Evolutionary conservation across 2,329 filamentous ascomycete species (phyloP).

Genomic region (Fusarium clavum): DNA sequence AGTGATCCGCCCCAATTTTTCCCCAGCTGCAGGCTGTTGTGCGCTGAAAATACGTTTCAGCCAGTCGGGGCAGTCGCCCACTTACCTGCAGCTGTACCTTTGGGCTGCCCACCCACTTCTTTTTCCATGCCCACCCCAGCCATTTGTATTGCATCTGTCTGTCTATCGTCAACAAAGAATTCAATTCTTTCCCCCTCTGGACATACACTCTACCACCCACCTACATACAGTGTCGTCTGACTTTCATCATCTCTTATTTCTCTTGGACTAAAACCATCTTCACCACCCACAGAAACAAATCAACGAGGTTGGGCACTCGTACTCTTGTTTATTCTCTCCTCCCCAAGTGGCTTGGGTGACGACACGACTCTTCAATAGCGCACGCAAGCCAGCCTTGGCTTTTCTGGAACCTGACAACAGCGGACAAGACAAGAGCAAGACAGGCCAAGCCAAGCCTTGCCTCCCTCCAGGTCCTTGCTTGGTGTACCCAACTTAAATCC

Average conservation of each 20-base stretch:
- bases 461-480: conserved; percentile 10
- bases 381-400: conserved; percentile 41
- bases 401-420: conserved; percentile 12
- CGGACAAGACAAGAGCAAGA: conserved; percentile 4
- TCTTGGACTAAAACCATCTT: background rate
- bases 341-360: conserved; percentile 36
- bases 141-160: conserved; percentile 6
- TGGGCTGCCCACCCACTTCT: conserved; percentile 15
- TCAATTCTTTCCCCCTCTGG: background rate
- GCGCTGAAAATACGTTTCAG: conserved; percentile 13
- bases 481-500: conserved; percentile 4
- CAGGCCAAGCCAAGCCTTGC: conserved; percentile 4
- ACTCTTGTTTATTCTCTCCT: conserved; percentile 22
- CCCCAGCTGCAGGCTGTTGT: conserved; percentile 27
- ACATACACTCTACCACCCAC: background rate
- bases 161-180: conserved; percentile 12
- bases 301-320: conserved; percentile 28
- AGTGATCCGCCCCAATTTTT: conserved; percentile 26
- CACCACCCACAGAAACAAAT: background rate
- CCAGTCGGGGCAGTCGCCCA: background rate
- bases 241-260: background rate
- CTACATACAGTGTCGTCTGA: conserved; percentile 2
- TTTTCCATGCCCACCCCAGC: conserved; percentile 9
- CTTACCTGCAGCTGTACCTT: background rate
- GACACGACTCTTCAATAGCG: conserved; percentile 41